These are phyloP conservation scores for Erodium texanum DNA, from an alignment of 441 rosid genomes.

Conservation along the genomic window DNA sequence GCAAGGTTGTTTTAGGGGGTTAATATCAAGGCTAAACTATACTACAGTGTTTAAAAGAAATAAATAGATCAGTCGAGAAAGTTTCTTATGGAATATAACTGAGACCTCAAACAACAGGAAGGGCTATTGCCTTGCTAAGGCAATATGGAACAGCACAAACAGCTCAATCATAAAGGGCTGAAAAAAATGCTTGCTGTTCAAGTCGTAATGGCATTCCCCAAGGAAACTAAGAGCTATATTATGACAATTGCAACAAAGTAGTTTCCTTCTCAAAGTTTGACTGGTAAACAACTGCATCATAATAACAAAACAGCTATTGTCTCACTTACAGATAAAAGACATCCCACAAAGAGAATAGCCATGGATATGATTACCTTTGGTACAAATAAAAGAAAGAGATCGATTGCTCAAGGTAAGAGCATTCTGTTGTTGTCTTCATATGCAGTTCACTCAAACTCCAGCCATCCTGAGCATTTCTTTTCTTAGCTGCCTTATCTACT, in stretches of 20 bases:
- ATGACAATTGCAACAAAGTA: not conserved
- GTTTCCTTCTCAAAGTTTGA: conserved; percentile 10
- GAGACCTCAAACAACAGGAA: not conserved
- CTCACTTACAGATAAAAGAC: conserved; percentile 9
- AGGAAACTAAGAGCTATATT: not conserved
- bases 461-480: conserved; percentile 63
- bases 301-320: conserved; percentile 6
- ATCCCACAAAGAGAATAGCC: conserved; percentile 4
- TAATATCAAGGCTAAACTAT: not conserved
- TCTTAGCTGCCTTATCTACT: conserved; percentile 62
- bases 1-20: not conserved
- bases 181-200: not conserved
- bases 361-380: conserved; percentile 64
- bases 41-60: not conserved
- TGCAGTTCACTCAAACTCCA: conserved; percentile 82
- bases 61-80: not conserved
- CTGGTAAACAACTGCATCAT: conserved; percentile 17
- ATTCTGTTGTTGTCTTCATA: conserved; percentile 89
- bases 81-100: not conserved
- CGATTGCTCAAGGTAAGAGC: conserved; percentile 69
- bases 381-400: conserved; percentile 80
- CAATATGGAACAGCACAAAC: not conserved
- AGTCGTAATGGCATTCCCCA: not conserved
- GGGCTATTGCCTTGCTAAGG: too few relatives aligned
- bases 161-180: not conserved